These are phyloP conservation scores for Backusella tuberculispora DNA, from an alignment of 192 early-diverging fungal species.

Conservation along the genomic window DNA sequence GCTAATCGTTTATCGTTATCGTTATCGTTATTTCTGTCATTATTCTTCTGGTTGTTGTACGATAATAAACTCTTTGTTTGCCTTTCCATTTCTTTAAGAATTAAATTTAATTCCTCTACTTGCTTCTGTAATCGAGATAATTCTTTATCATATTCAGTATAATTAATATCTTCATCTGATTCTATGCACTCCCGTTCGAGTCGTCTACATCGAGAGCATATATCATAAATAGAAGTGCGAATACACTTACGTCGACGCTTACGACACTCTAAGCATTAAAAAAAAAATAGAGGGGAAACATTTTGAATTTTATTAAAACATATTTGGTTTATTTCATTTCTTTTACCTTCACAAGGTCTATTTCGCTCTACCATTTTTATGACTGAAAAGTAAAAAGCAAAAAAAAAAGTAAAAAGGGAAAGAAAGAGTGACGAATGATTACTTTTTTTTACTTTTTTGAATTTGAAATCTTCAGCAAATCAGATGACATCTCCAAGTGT, in stretches of 20 bases:
- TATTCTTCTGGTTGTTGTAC: not conserved
- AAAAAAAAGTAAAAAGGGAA: not conserved
- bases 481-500: not conserved
- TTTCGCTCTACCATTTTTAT: not conserved
- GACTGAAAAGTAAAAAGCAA: not conserved
- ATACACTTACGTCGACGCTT: not conserved
- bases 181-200: not conserved
- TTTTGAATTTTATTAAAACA: conserved; percentile 6
- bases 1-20: not conserved
- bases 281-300: not conserved
- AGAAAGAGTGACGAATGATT: not conserved
- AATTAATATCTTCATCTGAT: not conserved
- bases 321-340: not conserved
- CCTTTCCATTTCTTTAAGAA: not conserved
- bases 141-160: not conserved
- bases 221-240: not conserved
- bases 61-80: not conserved
- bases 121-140: not conserved
- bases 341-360: not conserved
- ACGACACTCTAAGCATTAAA: not conserved
- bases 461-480: not conserved
- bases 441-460: conserved; percentile 1
- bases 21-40: no score
- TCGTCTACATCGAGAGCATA: not conserved
- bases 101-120: not conserved